phyloP scores from a whole-genome alignment of 495 filamentous ascomycete genomes.

The Hypoxylon subgilvum region DNA sequence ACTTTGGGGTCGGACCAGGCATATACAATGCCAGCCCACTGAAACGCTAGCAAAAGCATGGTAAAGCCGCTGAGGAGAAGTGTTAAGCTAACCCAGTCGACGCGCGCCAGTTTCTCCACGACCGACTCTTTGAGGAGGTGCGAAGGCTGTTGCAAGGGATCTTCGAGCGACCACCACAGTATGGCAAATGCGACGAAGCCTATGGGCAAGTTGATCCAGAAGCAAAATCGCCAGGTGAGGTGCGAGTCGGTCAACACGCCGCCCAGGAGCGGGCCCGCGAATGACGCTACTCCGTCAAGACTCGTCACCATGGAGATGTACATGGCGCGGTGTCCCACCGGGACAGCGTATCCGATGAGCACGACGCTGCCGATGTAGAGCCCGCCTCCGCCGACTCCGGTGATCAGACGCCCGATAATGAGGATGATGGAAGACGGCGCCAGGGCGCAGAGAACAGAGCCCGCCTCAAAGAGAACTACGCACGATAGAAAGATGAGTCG shows the following conservation, averaged over 20 bases:
- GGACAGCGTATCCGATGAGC: slow-evolving; percentile 48
- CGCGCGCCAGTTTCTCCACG: no score
- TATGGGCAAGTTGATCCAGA: no score
- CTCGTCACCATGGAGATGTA: slow-evolving; percentile 17
- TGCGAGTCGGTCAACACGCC: slow-evolving; percentile 67
- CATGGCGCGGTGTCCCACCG: slow-evolving; percentile 42
- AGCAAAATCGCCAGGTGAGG: slow-evolving; percentile 64
- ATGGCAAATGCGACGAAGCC: no score
- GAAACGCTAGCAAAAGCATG: no score
- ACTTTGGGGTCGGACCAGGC: no score
- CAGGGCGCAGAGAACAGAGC: slow-evolving; percentile 39
- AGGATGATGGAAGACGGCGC: slow-evolving; percentile 33
- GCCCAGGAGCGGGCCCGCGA: slow-evolving; percentile 50
- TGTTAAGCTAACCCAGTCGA: no score
- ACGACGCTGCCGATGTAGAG: slow-evolving; percentile 56
- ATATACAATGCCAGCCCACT: no score
- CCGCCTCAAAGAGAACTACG: slow-evolving; percentile 53
- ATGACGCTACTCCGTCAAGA: slow-evolving; percentile 19
- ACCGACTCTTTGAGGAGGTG: no score
- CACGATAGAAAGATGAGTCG: slow-evolving; percentile 53
- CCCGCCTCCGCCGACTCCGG: slow-evolving; percentile 53
- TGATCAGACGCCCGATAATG: slow-evolving; percentile 59
- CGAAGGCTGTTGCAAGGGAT: no score
- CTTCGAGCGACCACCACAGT: no score
- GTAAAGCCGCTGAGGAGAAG: no score